Evolutionary conservation across 768 basidiomycete genomes (phyloP), one percentile per base, ranked within the genome.

Genomic region (Termitomyces sp.): DNA sequence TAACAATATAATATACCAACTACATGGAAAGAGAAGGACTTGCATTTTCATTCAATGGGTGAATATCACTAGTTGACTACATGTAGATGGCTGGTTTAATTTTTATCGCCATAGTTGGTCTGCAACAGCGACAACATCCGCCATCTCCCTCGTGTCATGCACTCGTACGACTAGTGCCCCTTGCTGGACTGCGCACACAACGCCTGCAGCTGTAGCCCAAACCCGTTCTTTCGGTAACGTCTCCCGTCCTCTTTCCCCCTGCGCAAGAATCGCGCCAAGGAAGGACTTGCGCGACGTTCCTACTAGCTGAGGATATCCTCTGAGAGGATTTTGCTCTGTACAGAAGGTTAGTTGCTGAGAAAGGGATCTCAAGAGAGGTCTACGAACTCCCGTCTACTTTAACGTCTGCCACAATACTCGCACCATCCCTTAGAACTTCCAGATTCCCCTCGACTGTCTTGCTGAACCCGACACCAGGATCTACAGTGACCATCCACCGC

Each of bases 381-480:
- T 22, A 63, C 67, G 36, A 20, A 75, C 72, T 68, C 40, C 46
- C 48, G 10, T 76, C 74, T 45, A 78, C 64, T 4, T 51, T 13
- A 12, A 67, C 55, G 42, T 82, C 76, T 2, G 75, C 77, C 0
- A 80, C 82, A 42, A 91, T 68, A 49, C 60, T 69, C 20, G 67
- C 78, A 51, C 76, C 76, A 36, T 79, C 63, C 10, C 86, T 79
- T 49, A 98, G 69, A 12, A 96, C 65, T 60, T 80, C 77, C 34
- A 93, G 62, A 71, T 96, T 95, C 5, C 82, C 92, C 30, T 86
- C 79, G 2, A 86, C 69, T 0, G 85, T 82, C 72, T 98, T 98
- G 71, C 95, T 96, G 70, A 98, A 99, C 34, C 97, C 96, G 53
- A 98, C 75, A 0, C 96, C 96, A 3, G 96, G 93, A 73, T 98